Conservation (phyloP, 495 filamentous ascomycete species). For the Aspergillus cristatus region DNA sequence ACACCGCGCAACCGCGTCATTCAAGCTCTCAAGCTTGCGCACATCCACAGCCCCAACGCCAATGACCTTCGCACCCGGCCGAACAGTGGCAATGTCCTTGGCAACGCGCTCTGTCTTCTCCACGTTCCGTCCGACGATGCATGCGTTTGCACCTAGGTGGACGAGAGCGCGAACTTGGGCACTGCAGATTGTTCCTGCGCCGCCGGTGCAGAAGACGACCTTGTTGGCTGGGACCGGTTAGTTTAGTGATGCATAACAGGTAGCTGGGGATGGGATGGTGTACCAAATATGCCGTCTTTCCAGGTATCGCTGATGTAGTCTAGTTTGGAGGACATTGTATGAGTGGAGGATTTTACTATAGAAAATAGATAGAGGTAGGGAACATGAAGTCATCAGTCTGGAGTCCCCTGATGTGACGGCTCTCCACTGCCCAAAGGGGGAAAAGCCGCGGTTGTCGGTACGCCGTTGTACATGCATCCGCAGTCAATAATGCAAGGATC, state of each 20-base stretch:
- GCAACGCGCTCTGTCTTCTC: slow-evolving; percentile 79
- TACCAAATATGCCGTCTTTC: slow-evolving; percentile 80
- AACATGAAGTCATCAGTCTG: too few relatives aligned
- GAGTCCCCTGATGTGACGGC: too few relatives aligned
- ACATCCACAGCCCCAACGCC: slow-evolving; percentile 84
- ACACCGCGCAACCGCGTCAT: slow-evolving; percentile 66
- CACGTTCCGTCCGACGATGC: slow-evolving; percentile 85
- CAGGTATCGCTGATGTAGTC: slow-evolving; percentile 74
- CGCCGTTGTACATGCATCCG: too few relatives aligned
- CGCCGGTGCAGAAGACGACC: slow-evolving; percentile 92
- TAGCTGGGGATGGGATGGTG: neutral
- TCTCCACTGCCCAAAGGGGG: too few relatives aligned
- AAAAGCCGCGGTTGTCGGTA: too few relatives aligned
- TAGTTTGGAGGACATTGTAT: slow-evolving; percentile 48
- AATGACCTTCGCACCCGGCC: slow-evolving; percentile 70
- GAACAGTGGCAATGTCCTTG: slow-evolving; percentile 66
- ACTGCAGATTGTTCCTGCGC: slow-evolving; percentile 87
- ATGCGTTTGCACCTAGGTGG: slow-evolving; percentile 84
- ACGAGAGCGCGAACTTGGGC: slow-evolving; percentile 88
- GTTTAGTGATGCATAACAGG: neutral
- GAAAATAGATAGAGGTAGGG: neutral
- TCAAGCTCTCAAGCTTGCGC: slow-evolving; percentile 56
- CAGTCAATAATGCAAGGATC: too few relatives aligned
- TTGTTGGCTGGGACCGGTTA: slow-evolving; percentile 53
- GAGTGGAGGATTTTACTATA: neutral